A percentile compares a stretch with the other conserved stretches of the same genome.
phyloP scores from a whole-genome alignment of 164 flowering plant species.

The Stephania japonica region DNA sequence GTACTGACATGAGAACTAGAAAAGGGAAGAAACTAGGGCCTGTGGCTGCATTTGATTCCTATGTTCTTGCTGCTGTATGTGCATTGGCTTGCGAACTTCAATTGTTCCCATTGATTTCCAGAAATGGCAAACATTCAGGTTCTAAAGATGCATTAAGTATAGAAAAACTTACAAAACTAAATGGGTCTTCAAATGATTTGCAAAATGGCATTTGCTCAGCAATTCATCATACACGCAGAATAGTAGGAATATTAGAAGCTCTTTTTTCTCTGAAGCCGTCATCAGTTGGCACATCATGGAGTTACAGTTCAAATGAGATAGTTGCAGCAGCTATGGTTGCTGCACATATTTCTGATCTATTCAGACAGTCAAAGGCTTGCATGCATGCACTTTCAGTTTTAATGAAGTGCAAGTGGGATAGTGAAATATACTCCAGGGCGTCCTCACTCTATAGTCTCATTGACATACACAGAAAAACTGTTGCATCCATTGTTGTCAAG shows the following conservation, averaged over 20 bases:
- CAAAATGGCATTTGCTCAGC: slow-evolving; percentile 60
- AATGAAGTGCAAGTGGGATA: slow-evolving; percentile 87
- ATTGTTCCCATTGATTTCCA: slow-evolving; percentile 66
- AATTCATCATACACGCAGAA: slow-evolving; percentile 66
- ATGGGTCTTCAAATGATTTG: slow-evolving; percentile 47
- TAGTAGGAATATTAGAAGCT: slow-evolving; percentile 81
- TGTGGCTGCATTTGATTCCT: slow-evolving; percentile 94
- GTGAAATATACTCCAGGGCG: slow-evolving; percentile 65
- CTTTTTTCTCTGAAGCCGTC: slow-evolving; percentile 87
- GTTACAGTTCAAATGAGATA: slow-evolving; percentile 90
- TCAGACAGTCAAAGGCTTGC: slow-evolving; percentile 81
- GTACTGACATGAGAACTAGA: slow-evolving; percentile 23
- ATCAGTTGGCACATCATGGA: slow-evolving; percentile 86
- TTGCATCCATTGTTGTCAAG: slow-evolving; percentile 85
- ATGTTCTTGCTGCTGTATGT: slow-evolving; percentile 92
- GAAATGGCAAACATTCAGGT: slow-evolving; percentile 30
- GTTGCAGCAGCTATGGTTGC: slow-evolving; percentile 99
- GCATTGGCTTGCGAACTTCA: slow-evolving; percentile 95
- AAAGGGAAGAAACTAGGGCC: slow-evolving; percentile 70
- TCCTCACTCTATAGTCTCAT: slow-evolving; percentile 85
- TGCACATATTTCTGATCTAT: slow-evolving; percentile 89
- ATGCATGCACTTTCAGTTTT: slow-evolving; percentile 80
- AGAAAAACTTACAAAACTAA: slow-evolving; percentile 41
- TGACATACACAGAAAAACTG: slow-evolving; percentile 80
- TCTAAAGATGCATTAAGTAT: slow-evolving; percentile 20